Evolutionary conservation across 176 grass and related monocot genomes (phyloP).

Genomic region (Zoysia pacifica): DNA sequence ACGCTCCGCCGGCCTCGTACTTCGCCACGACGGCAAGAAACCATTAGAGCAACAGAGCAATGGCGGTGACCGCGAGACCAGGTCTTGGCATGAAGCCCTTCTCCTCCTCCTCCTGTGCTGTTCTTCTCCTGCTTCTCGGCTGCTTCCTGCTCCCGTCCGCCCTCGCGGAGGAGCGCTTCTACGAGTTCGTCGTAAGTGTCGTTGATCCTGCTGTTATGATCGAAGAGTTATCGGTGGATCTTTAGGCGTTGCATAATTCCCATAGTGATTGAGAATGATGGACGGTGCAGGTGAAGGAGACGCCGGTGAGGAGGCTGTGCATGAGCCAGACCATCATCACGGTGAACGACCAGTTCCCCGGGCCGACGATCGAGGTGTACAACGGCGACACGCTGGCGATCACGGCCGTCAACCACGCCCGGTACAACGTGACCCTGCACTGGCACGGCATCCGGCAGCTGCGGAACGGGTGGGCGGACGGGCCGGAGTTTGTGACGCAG

Average conservation of each 20-base stretch:
- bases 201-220: too few species aligned
- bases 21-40: conserved; percentile 33
- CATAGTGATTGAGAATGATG: neutral
- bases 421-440: conserved; percentile 91
- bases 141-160: conserved; percentile 34
- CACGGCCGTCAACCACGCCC: conserved; percentile 71
- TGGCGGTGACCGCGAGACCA: conserved; percentile 24
- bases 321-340: conserved; percentile 72
- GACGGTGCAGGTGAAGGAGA: conserved; percentile 56
- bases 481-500: conserved; percentile 66
- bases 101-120: conserved; percentile 19
- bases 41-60: neutral
- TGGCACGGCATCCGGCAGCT: conserved; percentile 81
- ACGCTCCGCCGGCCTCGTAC: neutral
- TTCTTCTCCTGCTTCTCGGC: conserved; percentile 48
- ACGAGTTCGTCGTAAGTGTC: conserved; percentile 71
- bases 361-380: conserved; percentile 66
- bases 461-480: conserved; percentile 71
- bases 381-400: conserved; percentile 77
- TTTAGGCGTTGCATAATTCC: neutral
- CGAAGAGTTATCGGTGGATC: neutral
- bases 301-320: conserved; percentile 87
- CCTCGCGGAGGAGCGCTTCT: conserved; percentile 70
- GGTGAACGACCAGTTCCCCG: conserved; percentile 81
- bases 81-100: conserved; percentile 14